Base-by-base conservation (phyloP, 768 basidiomycete genomes). In the Termitomyces sp. region DNA sequence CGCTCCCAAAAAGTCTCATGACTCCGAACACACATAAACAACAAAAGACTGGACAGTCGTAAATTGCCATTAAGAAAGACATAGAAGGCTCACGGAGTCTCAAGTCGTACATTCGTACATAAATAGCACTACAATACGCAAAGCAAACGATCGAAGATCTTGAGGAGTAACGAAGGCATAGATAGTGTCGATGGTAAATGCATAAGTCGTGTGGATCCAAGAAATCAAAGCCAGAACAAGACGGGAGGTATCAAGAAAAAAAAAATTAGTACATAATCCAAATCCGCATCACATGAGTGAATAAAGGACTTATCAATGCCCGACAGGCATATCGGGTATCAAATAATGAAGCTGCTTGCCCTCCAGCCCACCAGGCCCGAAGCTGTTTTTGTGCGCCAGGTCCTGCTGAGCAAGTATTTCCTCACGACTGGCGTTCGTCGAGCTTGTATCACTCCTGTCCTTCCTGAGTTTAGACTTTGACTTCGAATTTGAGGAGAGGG, bases 361-460 rank as follows among this genome's bases (percentile, higher is more conserved):
- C 48, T 65, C 64, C 15, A 65, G 29, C 10, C 66, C 65, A 9
- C 62, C 65, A 10, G 62, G 64, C 29, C 65, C 64, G 39, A 67
- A 67, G 49, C 64, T 65, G 49, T 50, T 65, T 46, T 67, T 67
- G 44, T 67, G 66, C 5, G n/a, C 57, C 31, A 67, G 50, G 9
- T 39, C 51, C 41, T 24, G 51, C 20, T 9, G 36, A 26, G 5
- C 41, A 18, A 4, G 2, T 5, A 60, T 12, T 15, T 57, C 52
- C 44, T 62, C 61, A 31, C 53, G 47, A 28, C 61, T 62, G 13
- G 52, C 50, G 4, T 57, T 62, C 24, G 54, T 9, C 29, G 56
- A 62, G 33, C 53, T 56, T 22, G 50, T 41, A 24, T 55, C 39
- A 20, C 44, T 45, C 42, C 29, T 51, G n/a, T 50, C 55, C 24